These are phyloP conservation scores for Sporothrix curviconia DNA, from an alignment of 2,329 filamentous ascomycete species.

Conservation along the genomic window DNA sequence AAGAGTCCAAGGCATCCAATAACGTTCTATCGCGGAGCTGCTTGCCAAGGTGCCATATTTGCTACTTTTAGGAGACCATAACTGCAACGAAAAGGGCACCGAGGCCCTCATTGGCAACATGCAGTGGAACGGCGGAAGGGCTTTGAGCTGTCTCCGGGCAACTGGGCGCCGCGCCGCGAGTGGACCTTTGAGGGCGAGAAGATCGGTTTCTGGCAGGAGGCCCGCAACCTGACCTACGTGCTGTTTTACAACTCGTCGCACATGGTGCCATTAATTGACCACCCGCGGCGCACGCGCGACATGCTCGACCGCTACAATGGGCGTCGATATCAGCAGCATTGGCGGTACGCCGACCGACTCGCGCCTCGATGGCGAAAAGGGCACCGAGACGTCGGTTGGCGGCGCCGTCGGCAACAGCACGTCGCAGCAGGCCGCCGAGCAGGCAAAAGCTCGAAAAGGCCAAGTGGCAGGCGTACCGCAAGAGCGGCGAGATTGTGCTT, in stretches of 20 bases:
- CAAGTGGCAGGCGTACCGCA: slow-evolving; percentile 82
- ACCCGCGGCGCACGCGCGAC: slow-evolving; percentile 76
- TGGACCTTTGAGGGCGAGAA: slow-evolving; percentile 89
- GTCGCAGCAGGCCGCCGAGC: slow-evolving; percentile 58
- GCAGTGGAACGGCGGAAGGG: slow-evolving; percentile 89
- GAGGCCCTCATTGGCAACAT: slow-evolving; percentile 86
- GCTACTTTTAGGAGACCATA: slow-evolving; percentile 91
- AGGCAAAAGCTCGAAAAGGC: slow-evolving; percentile 72
- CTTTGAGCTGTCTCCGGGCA: slow-evolving; percentile 80
- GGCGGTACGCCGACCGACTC: slow-evolving; percentile 74
- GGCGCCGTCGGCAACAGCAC: slow-evolving; percentile 59
- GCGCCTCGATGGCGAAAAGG: slow-evolving; percentile 77
- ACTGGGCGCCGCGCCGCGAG: slow-evolving; percentile 83
- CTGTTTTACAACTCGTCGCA: slow-evolving; percentile 93
- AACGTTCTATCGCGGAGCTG: slow-evolving; percentile 67
- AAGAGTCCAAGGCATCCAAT: slow-evolving; percentile 70
- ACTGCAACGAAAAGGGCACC: slow-evolving; percentile 95
- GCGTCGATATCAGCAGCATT: slow-evolving; percentile 82
- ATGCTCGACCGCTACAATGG: slow-evolving; percentile 98
- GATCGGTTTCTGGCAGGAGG: slow-evolving; percentile 89
- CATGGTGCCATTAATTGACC: slow-evolving; percentile 98
- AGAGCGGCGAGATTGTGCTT: slow-evolving; percentile 78
- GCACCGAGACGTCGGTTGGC: slow-evolving; percentile 69
- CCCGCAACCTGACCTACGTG: slow-evolving; percentile 91
- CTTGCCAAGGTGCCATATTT: slow-evolving; percentile 71